Evolutionary conservation across 257 asterid species (phyloP).

Genomic region (Paraleonurus japonicus): DNA sequence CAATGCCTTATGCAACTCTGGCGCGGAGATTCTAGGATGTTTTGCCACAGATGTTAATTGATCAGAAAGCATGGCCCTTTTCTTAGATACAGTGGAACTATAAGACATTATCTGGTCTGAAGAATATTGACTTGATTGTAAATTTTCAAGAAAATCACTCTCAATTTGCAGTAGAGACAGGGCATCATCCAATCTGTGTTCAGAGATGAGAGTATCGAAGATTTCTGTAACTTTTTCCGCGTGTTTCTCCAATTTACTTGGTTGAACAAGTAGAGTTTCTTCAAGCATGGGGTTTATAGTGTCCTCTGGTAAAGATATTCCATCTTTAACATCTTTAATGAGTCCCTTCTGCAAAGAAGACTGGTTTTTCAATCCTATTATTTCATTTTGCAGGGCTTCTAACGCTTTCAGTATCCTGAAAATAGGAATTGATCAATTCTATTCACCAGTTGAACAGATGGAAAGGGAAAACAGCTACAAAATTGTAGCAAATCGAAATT

Average conservation of each 20-base stretch:
- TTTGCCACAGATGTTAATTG: conserved; percentile 44
- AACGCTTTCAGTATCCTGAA: conserved; percentile 66
- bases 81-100: conserved; percentile 48
- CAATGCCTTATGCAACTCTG: conserved; percentile 69
- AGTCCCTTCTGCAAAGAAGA: conserved; percentile 51
- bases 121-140: conserved; percentile 30
- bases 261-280: conserved; percentile 31
- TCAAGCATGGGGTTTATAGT: conserved; percentile 35
- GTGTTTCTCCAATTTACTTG: conserved; percentile 46
- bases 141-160: conserved; percentile 38
- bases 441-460: not conserved
- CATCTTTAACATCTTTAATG: conserved; percentile 35
- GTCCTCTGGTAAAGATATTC: conserved; percentile 35
- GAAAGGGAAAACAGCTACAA: too few species aligned
- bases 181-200: conserved; percentile 63
- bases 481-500: too few species aligned
- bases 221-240: conserved; percentile 51
- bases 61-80: conserved; percentile 44
- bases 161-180: conserved; percentile 58
- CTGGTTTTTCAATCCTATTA: conserved; percentile 49
- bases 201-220: conserved; percentile 59
- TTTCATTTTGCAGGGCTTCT: conserved; percentile 44
- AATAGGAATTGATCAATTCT: not conserved
- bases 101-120: conserved; percentile 43
- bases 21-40: conserved; percentile 53